These are phyloP conservation scores for Geosmithia putterillii DNA, from an alignment of 2,329 filamentous ascomycete genomes.

Conservation along the genomic window DNA sequence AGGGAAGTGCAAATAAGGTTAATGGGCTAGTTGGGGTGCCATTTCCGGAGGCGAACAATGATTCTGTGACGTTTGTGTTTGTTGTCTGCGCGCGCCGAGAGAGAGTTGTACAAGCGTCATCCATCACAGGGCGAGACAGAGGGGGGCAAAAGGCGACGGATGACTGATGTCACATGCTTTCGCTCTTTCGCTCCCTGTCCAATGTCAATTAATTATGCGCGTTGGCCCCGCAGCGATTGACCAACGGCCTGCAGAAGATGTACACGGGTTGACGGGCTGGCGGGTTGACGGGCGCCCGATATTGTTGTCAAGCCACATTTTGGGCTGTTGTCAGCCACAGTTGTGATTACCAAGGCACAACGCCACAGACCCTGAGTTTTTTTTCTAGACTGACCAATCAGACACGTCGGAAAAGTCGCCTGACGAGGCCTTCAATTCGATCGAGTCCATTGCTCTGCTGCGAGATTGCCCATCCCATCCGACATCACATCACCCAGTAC, in stretches of 20 bases:
- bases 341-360: too few species aligned
- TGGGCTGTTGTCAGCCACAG: background rate
- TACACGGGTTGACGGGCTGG: too few species aligned
- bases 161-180: slow-evolving; percentile 9
- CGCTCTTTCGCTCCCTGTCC: background rate
- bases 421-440: background rate
- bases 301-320: background rate
- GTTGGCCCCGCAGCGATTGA: too few species aligned
- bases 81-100: too few species aligned
- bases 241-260: too few species aligned
- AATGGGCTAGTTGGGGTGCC: background rate
- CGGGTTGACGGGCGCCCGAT: too few species aligned
- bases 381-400: background rate
- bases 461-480: too few species aligned
- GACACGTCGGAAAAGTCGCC: background rate
- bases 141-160: background rate
- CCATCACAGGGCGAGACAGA: background rate
- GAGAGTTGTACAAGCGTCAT: too few species aligned
- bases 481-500: background rate
- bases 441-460: background rate
- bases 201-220: too few species aligned
- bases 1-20: background rate
- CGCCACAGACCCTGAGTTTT: background rate
- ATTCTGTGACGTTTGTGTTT: background rate
- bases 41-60: background rate